phyloP scores from a whole-genome alignment of 139 green algal genomes.

The Chlamydomonas sp. region DNA sequence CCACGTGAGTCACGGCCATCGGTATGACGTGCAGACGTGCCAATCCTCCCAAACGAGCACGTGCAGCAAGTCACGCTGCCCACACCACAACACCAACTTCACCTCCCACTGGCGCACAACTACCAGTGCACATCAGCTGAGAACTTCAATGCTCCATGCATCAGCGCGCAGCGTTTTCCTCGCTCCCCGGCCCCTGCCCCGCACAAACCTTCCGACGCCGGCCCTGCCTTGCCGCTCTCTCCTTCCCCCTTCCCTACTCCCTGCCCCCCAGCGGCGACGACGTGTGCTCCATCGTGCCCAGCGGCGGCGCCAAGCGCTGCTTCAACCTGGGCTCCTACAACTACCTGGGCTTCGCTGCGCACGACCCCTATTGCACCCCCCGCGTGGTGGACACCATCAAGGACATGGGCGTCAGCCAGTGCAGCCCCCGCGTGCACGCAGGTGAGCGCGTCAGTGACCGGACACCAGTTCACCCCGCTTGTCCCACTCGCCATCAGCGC shows the following conservation, averaged over 20 bases:
- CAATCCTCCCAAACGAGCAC: not conserved
- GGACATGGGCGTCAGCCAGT: constrained; percentile 68
- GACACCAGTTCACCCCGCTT: no score
- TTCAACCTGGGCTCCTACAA: constrained; percentile 99
- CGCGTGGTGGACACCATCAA: constrained; percentile 77
- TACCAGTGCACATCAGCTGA: no score
- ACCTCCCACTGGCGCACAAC: no score
- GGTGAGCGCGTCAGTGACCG: constrained; percentile 38
- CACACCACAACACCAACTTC: no score
- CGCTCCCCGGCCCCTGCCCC: not conserved
- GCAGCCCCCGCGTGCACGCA: constrained; percentile 69
- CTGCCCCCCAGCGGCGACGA: not conserved
- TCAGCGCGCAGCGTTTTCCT: not conserved
- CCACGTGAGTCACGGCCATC: constrained; percentile 23
- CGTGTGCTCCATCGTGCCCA: constrained; percentile 67
- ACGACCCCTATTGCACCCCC: constrained; percentile 95
- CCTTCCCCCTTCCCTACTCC: not conserved
- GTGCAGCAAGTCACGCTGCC: not conserved
- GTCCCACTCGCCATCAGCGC: not conserved
- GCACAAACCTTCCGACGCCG: no score
- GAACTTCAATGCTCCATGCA: not conserved
- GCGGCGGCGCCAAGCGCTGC: constrained; percentile 66
- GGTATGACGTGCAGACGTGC: not conserved
- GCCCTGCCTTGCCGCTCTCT: constrained; percentile 3
- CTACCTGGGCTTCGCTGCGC: constrained; percentile 97